These are phyloP conservation scores for Yamadazyma mexicana DNA, from an alignment of 1,139 yeast species.

Conservation along the genomic window DNA sequence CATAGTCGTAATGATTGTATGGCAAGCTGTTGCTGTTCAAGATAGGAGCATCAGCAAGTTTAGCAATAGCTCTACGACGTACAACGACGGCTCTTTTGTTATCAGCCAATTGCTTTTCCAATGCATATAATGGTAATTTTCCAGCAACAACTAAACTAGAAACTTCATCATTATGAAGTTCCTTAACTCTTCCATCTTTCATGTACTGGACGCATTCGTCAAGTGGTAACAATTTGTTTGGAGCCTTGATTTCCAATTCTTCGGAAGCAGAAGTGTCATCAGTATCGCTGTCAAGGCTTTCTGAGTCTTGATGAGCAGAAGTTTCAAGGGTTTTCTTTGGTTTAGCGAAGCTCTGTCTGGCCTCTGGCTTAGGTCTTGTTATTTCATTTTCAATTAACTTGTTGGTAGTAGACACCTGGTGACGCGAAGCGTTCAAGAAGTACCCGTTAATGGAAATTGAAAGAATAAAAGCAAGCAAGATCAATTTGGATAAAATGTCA, in stretches of 20 bases:
- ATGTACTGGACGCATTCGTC: slow-evolving; percentile 65
- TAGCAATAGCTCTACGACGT: slow-evolving; percentile 89
- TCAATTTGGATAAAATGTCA: slow-evolving; percentile 74
- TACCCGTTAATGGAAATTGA: slow-evolving; percentile 83
- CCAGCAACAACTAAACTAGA: slow-evolving; percentile 70
- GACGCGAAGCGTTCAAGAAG: slow-evolving; percentile 73
- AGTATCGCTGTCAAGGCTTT: slow-evolving; percentile 9
- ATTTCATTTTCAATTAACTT: slow-evolving; percentile 45
- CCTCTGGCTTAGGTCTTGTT: slow-evolving; percentile 25
- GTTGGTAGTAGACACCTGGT: slow-evolving; percentile 47
- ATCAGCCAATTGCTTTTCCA: slow-evolving; percentile 87
- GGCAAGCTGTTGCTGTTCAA: slow-evolving; percentile 75
- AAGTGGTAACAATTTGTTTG: slow-evolving; percentile 33
- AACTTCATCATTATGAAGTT: slow-evolving; percentile 72
- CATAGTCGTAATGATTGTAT: slow-evolving; percentile 81
- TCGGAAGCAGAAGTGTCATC: slow-evolving; percentile 14
- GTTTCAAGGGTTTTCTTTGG: slow-evolving; percentile 6
- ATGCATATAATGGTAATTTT: slow-evolving; percentile 86
- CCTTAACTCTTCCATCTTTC: slow-evolving; percentile 71
- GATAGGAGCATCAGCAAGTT: slow-evolving; percentile 78
- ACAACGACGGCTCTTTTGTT: slow-evolving; percentile 89
- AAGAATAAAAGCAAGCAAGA: slow-evolving; percentile 70
- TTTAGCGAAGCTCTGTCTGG: slow-evolving; percentile 1
- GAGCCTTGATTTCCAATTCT: slow-evolving; percentile 25
- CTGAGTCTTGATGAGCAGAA: slow-evolving; percentile 5